Conservation (phyloP, 306 rosid genomes). For the Gynostemma pentaphyllum region DNA sequence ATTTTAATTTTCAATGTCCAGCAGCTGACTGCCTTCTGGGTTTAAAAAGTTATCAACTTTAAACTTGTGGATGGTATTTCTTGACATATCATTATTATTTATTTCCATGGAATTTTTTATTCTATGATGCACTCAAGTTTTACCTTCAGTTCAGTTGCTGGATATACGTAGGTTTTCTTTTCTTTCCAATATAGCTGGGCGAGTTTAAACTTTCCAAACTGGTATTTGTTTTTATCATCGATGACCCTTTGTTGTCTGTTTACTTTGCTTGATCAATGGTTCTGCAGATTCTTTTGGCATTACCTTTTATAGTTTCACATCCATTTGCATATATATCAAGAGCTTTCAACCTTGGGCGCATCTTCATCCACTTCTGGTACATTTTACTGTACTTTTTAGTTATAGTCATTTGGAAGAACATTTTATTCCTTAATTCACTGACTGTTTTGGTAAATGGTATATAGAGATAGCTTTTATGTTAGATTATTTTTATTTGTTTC, state of each 20-base stretch:
- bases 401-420: conserved; percentile 14
- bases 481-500: background rate
- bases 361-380: conserved; percentile 96
- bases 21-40: background rate
- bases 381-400: conserved; percentile 7
- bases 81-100: conserved; percentile 4
- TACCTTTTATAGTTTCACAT: conserved; percentile 71
- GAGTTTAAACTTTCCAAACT: conserved; percentile 39
- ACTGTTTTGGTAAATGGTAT: conserved; percentile 8
- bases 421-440: conserved; percentile 2
- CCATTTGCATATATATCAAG: conserved; percentile 73
- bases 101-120: conserved; percentile 13
- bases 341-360: conserved; percentile 91
- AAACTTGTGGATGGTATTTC: background rate
- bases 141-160: conserved; percentile 19
- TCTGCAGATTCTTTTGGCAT: conserved; percentile 72
- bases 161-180: conserved; percentile 20
- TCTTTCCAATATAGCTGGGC: conserved; percentile 30
- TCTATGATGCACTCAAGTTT: conserved; percentile 17
- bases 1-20: background rate
- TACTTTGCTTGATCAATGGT: conserved; percentile 31
- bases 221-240: background rate
- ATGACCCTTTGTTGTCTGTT: conserved; percentile 13
- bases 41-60: conserved; percentile 7
- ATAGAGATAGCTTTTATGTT: background rate